Base-by-base conservation (phyloP, 129 eudicot species). In the Centrapalus pauciflorus region DNA sequence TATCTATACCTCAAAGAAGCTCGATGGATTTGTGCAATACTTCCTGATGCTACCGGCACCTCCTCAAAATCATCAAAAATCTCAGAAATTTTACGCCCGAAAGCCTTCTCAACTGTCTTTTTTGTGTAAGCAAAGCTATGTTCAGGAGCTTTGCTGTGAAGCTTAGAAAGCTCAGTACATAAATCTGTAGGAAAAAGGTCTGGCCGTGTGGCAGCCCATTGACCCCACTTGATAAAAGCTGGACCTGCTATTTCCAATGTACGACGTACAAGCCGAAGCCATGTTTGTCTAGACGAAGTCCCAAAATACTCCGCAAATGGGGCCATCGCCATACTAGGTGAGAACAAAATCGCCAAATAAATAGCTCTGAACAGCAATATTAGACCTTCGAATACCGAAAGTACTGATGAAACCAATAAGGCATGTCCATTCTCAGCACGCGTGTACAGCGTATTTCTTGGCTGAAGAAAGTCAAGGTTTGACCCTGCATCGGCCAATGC, bases 211-310 rank as follows among this genome's bases (percentile, higher is more conserved):
- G 97, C 96, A 6, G 96, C 97, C 97, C 97, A 91, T 67, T 91
- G 97, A 51, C 97, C 97, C 97, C 97, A 91, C 68, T 87, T 91
- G 66, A 91, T 91, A 34, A 91, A 91, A 2, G 97, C 96, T 0
- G 97, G 97, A 54, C 97, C 97, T 3, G 96, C 97, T 68, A 51
- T 83, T 75, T 85, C 93, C 23, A 91, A 77, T 0, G 97, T 87
- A 10, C 66, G 88, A 38, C 81, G 96, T 61, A 91, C 96, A 70
- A 87, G 64, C 61, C 75, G 84, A 65, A 91, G 94, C 97, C 97
- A 91, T 28, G 55, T 12, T 79, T 87, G 77, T 63, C 97, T 82
- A 43, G 81, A 79, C n/a, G 69, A 50, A 7, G 70, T 76, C 48
- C 97, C 96, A 52, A 82, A 77, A 71, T 75, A 71, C 77, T 87